A percentile compares a stretch with the other conserved stretches of the same genome.
phyloP scores from a whole-genome alignment of 441 rosid species.

The Viola pubescens region DNA sequence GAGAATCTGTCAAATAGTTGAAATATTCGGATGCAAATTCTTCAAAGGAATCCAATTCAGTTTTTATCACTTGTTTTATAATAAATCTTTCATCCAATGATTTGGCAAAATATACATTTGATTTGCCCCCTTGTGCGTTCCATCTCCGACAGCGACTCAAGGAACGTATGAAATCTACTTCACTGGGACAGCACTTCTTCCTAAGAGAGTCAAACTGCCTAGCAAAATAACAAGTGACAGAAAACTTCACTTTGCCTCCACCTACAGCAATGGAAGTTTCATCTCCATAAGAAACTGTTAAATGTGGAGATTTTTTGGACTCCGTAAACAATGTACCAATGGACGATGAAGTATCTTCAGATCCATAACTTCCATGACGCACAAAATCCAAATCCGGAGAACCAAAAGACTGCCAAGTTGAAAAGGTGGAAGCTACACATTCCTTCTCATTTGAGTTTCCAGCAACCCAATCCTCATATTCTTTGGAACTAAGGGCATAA shows the following conservation, averaged over 20 bases:
- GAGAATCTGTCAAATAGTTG: slow-evolving; percentile 59
- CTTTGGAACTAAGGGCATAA: slow-evolving; percentile 73
- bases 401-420: slow-evolving; percentile 66
- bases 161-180: slow-evolving; percentile 73
- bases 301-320: slow-evolving; percentile 60
- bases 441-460: slow-evolving; percentile 36
- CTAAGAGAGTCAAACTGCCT: slow-evolving; percentile 77
- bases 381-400: slow-evolving; percentile 54
- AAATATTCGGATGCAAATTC: slow-evolving; percentile 82
- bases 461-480: slow-evolving; percentile 63
- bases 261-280: slow-evolving; percentile 50
- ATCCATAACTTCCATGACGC: slow-evolving; percentile 41
- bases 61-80: slow-evolving; percentile 77
- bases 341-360: slow-evolving; percentile 46
- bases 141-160: slow-evolving; percentile 80
- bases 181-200: slow-evolving; percentile 69
- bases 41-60: slow-evolving; percentile 79
- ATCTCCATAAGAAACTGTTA: slow-evolving; percentile 60
- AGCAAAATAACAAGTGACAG: slow-evolving; percentile 82
- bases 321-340: slow-evolving; percentile 33
- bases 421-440: slow-evolving; percentile 41
- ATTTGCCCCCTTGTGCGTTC: slow-evolving; percentile 96
- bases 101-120: slow-evolving; percentile 88
- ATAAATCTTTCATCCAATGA: slow-evolving; percentile 91
- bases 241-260: slow-evolving; percentile 68